Base-by-base conservation (phyloP, 768 basidiomycete genomes). In the Amanita exitialis region DNA sequence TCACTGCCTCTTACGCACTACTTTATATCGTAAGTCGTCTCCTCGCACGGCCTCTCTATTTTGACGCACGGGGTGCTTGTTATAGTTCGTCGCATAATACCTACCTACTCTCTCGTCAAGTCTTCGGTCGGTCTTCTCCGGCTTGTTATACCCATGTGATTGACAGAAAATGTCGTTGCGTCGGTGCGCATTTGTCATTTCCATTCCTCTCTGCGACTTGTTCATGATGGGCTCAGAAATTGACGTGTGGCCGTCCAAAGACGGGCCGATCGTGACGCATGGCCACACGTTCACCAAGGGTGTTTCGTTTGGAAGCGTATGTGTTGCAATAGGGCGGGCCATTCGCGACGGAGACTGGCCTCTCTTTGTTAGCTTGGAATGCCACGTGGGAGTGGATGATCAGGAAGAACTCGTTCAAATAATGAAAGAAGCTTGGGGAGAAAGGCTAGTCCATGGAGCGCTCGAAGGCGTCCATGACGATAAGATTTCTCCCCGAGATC, bases 1-100 rank as follows among this genome's bases (percentile, higher is more conserved):
- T 64, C 67, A 12, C 61, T 74, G 34, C 78, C 79, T 6, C 57
- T 80, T 32, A 75, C 73, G 3, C 65, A 77, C 46, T 82, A 83
- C 57, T 80, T 76, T 53, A 69, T 82, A 48, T 82, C 80, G 71
- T 73, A 55, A 51, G 72, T 61, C n/a, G 18, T 21, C 47, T 2
- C 39, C 30, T 18, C 23, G n/a, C 18, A 15, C 8, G 21, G n/a
- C 8, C 23, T 5, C 21, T 18, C 30, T 18, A n/a, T 20, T 32
- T n/a, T 27, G 12, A 32, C n/a, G 6, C n/a, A 32, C 32, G 12
- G 0, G 3, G 12, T 34, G 16, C n/a, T 52, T 46, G 27, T 15
- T 48, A 13, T 60, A 79, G 80, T 4, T 78, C 80, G 1, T 82
- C 80, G 0, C 82, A 84, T 56, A 83, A 84, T 58, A 83, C 82